Percentiles rank a stretch among this genome's conserved stretches.
These are phyloP conservation scores for Phtheirospermum japonicum DNA, from an alignment of 257 asterid species.

Conservation along the genomic window DNA sequence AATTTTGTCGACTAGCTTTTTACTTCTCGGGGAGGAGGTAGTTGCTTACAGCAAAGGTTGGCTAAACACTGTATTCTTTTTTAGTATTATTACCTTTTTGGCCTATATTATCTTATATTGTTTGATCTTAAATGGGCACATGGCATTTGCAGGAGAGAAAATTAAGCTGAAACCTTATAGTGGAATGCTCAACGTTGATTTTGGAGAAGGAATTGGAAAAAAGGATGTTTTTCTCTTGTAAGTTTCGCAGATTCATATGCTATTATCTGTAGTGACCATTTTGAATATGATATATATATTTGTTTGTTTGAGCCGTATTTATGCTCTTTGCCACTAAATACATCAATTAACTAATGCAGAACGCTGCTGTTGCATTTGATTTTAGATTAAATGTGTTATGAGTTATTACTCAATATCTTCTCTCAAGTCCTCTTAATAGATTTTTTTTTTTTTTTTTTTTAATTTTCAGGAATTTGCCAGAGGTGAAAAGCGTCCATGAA, in stretches of 20 bases:
- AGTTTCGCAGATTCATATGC: slow-evolving; percentile 28
- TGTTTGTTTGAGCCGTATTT: background rate
- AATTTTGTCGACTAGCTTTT: slow-evolving; percentile 84
- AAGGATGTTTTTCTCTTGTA: slow-evolving; percentile 86
- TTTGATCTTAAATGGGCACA: slow-evolving; percentile 17
- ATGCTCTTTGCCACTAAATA: slow-evolving; percentile 12
- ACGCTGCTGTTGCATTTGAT: too few relatives aligned
- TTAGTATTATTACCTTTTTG: background rate
- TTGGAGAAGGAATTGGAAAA: slow-evolving; percentile 83
- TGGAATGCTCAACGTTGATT: slow-evolving; percentile 86
- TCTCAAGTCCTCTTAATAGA: background rate
- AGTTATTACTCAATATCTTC: background rate
- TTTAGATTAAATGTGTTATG: too few relatives aligned
- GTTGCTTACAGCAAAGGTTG: slow-evolving; percentile 88
- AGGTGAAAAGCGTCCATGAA: slow-evolving; percentile 80
- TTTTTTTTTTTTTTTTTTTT: background rate
- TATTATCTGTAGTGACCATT: background rate
- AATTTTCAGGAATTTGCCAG: slow-evolving; percentile 84
- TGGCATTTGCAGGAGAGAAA: slow-evolving; percentile 54
- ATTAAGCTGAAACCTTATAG: slow-evolving; percentile 82
- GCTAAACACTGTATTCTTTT: slow-evolving; percentile 7
- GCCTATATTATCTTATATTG: background rate
- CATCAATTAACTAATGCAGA: background rate
- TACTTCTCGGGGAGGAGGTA: slow-evolving; percentile 96
- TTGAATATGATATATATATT: too few relatives aligned